phyloP scores from a whole-genome alignment of 768 basidiomycete species.

The Paxillus ammoniavirescens region DNA sequence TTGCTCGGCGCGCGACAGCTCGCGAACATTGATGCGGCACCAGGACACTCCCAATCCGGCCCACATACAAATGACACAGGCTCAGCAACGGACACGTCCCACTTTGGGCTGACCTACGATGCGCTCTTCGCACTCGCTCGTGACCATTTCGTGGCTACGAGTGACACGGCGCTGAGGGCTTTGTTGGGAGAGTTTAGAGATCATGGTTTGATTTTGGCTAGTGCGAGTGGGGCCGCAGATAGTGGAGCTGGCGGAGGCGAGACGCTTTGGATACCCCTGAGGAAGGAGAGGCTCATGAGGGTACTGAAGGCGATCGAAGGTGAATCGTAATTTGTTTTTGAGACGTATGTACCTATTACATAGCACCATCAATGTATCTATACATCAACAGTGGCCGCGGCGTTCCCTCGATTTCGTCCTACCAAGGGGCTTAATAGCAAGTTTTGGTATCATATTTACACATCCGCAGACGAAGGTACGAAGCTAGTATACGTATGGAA shows the following conservation, averaged over 20 bases:
- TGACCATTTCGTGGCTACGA: conserved; percentile 86
- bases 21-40: conserved; percentile 41
- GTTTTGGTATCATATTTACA: neutral
- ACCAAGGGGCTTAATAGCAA: neutral
- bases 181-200: conserved; percentile 90
- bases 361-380: neutral
- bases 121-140: conserved; percentile 71
- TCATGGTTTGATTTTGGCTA: conserved; percentile 73
- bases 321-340: conserved; percentile 13
- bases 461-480: neutral
- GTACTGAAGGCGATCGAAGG: conserved; percentile 37
- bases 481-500: conserved; percentile 75
- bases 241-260: conserved; percentile 49
- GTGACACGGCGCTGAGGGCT: conserved; percentile 78
- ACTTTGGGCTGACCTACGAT: conserved; percentile 61
- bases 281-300: conserved; percentile 66
- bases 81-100: conserved; percentile 32
- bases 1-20: conserved; percentile 72
- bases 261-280: conserved; percentile 84
- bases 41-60: neutral
- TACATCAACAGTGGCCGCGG: neutral
- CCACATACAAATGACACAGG: neutral
- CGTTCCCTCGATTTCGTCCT: too few relatives aligned
- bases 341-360: neutral
- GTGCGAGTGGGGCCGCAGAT: conserved; percentile 33